A percentile compares a stretch with the other conserved stretches of the same genome.
Evolutionary conservation across 441 rosid genomes (phyloP).

Genomic region (Pelargonium citronellum): DNA sequence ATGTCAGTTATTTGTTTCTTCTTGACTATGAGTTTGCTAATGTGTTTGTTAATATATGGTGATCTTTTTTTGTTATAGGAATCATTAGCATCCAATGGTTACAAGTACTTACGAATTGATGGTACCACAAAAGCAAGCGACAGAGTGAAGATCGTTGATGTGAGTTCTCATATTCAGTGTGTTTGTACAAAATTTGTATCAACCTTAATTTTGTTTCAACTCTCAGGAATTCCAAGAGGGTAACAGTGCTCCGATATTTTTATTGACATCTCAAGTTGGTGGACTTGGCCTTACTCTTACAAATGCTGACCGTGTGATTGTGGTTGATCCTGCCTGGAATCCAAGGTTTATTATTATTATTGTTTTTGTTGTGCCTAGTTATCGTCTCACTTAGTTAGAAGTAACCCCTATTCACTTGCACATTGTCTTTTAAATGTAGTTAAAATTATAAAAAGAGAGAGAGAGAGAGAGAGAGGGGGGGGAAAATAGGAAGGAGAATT

Average conservation of each 20-base stretch:
- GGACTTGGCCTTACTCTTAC: slow-evolving; percentile 97
- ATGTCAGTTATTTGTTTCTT: neutral
- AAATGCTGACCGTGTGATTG: slow-evolving; percentile 92
- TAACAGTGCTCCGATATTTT: slow-evolving; percentile 71
- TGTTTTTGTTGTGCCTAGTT: slow-evolving; percentile 12
- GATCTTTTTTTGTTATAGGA: slow-evolving; percentile 39
- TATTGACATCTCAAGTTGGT: slow-evolving; percentile 92
- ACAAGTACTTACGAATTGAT: slow-evolving; percentile 76
- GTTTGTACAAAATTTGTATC: neutral
- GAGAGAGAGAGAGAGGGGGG: no score
- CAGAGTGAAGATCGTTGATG: slow-evolving; percentile 75
- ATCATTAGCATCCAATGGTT: slow-evolving; percentile 53
- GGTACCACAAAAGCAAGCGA: slow-evolving; percentile 86
- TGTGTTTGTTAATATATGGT: slow-evolving; percentile 7
- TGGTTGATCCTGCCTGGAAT: slow-evolving; percentile 97
- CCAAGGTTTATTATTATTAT: slow-evolving; percentile 53
- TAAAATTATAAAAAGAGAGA: no score
- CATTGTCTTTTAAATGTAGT: no score
- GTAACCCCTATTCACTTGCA: no score
- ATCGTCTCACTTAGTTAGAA: neutral
- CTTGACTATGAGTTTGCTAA: slow-evolving; percentile 6
- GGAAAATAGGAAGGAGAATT: no score
- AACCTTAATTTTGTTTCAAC: slow-evolving; percentile 16
- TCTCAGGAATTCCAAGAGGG: slow-evolving; percentile 84
- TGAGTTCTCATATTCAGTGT: slow-evolving; percentile 30